These are phyloP conservation scores for Penicillium coprophilum DNA, from an alignment of 495 filamentous ascomycete genomes.

Conservation along the genomic window DNA sequence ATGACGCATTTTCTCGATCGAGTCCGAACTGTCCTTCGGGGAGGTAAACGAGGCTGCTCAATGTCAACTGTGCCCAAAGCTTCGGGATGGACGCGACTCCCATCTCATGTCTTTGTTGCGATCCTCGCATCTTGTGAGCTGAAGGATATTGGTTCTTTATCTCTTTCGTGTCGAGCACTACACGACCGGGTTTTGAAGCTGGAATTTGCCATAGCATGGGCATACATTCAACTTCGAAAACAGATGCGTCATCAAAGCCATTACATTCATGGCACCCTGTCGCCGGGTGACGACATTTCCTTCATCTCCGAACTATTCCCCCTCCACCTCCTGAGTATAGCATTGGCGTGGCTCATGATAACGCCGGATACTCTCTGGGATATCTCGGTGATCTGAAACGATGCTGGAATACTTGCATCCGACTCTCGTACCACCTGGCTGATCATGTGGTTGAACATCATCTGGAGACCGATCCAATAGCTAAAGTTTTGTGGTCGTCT, in stretches of 20 bases:
- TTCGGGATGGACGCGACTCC: slow-evolving; percentile 26
- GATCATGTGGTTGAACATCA: slow-evolving; percentile 29
- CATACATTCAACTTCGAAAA: slow-evolving; percentile 24
- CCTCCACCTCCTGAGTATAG: slow-evolving; percentile 34
- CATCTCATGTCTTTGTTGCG: slow-evolving; percentile 21
- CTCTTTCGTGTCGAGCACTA: slow-evolving; percentile 25
- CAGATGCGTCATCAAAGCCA: background rate
- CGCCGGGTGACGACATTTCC: slow-evolving; percentile 28
- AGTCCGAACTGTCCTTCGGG: slow-evolving; percentile 20
- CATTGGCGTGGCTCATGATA: slow-evolving; percentile 10
- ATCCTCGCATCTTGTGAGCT: slow-evolving; percentile 25
- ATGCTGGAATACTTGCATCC: slow-evolving; percentile 34
- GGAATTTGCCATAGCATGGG: slow-evolving; percentile 27
- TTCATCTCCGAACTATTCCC: slow-evolving; percentile 34
- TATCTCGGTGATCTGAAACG: slow-evolving; percentile 29
- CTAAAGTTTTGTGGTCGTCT: slow-evolving; percentile 22
- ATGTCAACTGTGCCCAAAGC: slow-evolving; percentile 5
- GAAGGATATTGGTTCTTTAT: slow-evolving; percentile 24
- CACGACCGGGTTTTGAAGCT: slow-evolving; percentile 22
- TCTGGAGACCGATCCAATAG: slow-evolving; percentile 24
- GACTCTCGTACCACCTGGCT: slow-evolving; percentile 30
- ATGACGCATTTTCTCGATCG: slow-evolving; percentile 22
- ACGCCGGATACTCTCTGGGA: slow-evolving; percentile 33
- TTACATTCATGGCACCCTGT: slow-evolving; percentile 2
- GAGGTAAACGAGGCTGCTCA: slow-evolving; percentile 12